Percentiles rank a stretch among this genome's conserved stretches.
Conservation (phyloP, 2,329 filamentous ascomycete species). For the Diaporthe ampelina region DNA sequence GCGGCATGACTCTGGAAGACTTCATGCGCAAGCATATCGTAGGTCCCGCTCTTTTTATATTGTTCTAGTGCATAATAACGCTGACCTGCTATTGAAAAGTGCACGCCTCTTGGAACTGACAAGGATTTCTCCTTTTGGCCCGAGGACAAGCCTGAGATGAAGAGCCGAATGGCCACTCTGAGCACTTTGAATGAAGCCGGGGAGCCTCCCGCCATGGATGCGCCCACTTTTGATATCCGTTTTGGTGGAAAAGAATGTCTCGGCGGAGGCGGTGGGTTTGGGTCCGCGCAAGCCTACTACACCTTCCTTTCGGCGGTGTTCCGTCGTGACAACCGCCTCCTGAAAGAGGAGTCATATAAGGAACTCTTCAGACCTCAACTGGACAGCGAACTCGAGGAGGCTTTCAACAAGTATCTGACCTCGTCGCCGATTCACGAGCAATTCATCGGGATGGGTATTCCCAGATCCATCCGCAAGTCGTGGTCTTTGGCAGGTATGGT, state of each 20-base stretch:
- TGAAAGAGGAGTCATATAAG: conserved; percentile 43
- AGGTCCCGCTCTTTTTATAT: not conserved
- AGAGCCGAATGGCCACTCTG: conserved; percentile 44
- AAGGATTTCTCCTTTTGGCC: conserved; percentile 47
- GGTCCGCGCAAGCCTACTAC: conserved; percentile 44
- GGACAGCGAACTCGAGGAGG: conserved; percentile 44
- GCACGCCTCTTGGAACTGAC: conserved; percentile 42
- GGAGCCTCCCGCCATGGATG: conserved; percentile 44
- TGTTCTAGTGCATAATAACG: not conserved
- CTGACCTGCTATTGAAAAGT: not conserved
- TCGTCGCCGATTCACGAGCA: conserved; percentile 39
- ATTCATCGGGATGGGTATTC: conserved; percentile 44
- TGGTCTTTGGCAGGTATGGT: conserved; percentile 48
- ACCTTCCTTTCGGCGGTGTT: conserved; percentile 46
- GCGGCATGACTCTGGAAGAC: conserved; percentile 44
- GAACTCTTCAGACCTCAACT: conserved; percentile 49
- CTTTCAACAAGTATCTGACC: conserved; percentile 45
- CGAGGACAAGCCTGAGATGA: conserved; percentile 43
- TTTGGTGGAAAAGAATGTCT: conserved; percentile 44
- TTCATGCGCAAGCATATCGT: conserved; percentile 45
- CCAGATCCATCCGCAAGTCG: conserved; percentile 43
- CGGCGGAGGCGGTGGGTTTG: conserved; percentile 45
- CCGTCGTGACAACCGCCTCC: conserved; percentile 45
- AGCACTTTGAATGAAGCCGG: conserved; percentile 44
- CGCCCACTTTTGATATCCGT: conserved; percentile 42